Conservation (phyloP, 805 yeast genomes). For the Lachancea lanzarotensis region DNA sequence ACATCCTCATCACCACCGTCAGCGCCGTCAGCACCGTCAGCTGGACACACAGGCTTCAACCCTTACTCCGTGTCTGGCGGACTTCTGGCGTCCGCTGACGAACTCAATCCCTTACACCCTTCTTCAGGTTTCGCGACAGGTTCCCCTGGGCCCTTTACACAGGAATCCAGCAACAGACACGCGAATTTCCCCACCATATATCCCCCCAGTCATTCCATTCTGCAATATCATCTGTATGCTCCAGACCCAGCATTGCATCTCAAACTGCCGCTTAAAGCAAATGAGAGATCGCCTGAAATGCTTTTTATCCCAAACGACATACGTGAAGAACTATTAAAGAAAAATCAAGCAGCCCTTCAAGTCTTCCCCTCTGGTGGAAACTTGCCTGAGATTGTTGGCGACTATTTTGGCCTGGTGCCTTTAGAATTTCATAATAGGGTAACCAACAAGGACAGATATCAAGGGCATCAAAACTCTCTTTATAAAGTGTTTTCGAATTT, state of each 20-base stretch:
- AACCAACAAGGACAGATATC: conserved; percentile 34
- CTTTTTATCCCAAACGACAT: conserved; percentile 69
- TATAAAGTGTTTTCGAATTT: conserved; percentile 75
- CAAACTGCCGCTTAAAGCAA: conserved; percentile 51
- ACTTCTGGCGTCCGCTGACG: conserved; percentile 1
- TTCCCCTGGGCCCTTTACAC: conserved; percentile 6
- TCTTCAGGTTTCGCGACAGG: conserved; percentile 1
- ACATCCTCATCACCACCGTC: conserved; percentile 9
- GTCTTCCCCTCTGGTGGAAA: conserved; percentile 38
- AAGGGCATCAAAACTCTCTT: conserved; percentile 51
- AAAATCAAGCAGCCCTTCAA: conserved; percentile 76
- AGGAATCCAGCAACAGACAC: conserved; percentile 3
- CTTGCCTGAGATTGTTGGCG: conserved; percentile 72
- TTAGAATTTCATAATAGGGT: conserved; percentile 46
- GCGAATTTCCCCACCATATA: conserved; percentile 31
- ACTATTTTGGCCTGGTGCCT: conserved; percentile 80
- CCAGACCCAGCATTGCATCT: conserved; percentile 80
- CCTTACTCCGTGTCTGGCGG: conserved; percentile 9
- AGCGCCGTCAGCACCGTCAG: conserved; percentile 5
- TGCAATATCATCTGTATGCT: conserved; percentile 83
- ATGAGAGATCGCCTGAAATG: conserved; percentile 62
- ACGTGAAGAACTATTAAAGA: conserved; percentile 62
- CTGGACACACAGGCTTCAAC: conserved; percentile 4
- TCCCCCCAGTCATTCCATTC: conserved; percentile 36
- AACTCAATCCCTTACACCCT: conserved; percentile 2